These are phyloP conservation scores for Tylopilus subfusipes DNA, from an alignment of 768 basidiomycete genomes.

Conservation along the genomic window DNA sequence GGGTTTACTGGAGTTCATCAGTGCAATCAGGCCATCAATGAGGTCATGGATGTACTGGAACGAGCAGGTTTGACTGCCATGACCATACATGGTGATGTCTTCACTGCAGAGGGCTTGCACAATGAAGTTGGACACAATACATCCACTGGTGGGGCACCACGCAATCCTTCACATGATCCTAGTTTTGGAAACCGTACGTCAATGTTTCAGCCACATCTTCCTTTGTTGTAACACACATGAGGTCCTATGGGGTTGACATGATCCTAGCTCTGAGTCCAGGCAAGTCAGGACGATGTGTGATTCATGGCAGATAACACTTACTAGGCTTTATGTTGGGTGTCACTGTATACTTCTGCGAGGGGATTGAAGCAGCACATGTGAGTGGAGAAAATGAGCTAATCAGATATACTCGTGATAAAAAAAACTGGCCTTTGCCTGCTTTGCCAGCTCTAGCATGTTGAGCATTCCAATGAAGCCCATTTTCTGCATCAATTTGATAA, in stretches of 20 bases:
- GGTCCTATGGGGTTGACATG: conserved; percentile 98
- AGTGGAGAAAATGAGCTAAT: conserved; percentile 37
- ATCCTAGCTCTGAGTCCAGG: conserved; percentile 82
- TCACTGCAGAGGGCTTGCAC: conserved; percentile 95
- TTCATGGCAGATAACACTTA: conserved; percentile 37
- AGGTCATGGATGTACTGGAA: conserved; percentile 99
- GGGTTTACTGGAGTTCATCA: conserved; percentile 98
- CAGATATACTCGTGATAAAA: conserved; percentile 92
- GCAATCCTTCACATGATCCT: conserved; percentile 92
- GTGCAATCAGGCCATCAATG: conserved; percentile 84
- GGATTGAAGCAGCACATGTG: neutral
- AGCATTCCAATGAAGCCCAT: conserved; percentile 97
- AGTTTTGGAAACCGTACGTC: conserved; percentile 93
- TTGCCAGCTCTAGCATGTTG: conserved; percentile 98
- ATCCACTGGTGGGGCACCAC: conserved; percentile 94
- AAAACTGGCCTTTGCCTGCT: conserved; percentile 97
- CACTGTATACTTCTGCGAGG: conserved; percentile 87
- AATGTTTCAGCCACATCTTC: conserved; percentile 98
- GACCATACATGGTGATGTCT: conserved; percentile 96
- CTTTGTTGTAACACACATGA: conserved; percentile 98
- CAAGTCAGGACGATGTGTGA: conserved; percentile 14
- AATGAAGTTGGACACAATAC: conserved; percentile 99
- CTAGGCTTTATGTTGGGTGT: conserved; percentile 96
- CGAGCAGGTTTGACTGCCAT: conserved; percentile 89
- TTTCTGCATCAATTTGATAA: conserved; percentile 96